Conservation (phyloP, 345 rosid genomes). For the Hibiscus trionum region DNA sequence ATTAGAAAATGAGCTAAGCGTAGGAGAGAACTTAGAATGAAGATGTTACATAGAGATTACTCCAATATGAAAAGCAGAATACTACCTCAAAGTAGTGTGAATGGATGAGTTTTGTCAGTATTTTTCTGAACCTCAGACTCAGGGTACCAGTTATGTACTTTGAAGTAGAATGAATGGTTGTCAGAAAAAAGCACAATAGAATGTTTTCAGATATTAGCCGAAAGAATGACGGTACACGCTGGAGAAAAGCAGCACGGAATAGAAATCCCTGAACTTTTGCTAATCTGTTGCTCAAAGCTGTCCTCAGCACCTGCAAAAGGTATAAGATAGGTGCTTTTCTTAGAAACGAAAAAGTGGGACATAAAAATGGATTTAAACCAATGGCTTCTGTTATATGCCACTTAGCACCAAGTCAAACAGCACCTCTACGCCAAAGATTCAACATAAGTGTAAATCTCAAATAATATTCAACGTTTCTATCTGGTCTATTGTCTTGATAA, state of each 20-base stretch:
- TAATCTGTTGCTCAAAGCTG: constrained; percentile 85
- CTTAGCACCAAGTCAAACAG: neutral
- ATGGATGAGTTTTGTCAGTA: constrained; percentile 87
- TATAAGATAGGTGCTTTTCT: constrained; percentile 1
- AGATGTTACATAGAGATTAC: neutral
- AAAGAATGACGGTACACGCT: constrained; percentile 76
- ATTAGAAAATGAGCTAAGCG: neutral
- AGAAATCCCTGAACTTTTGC: constrained; percentile 99
- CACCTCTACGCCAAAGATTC: constrained; percentile 1
- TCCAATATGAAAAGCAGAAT: neutral
- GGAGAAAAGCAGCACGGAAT: constrained; percentile 92
- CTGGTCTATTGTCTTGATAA: too few species aligned
- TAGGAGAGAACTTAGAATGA: neutral
- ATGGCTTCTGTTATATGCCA: neutral
- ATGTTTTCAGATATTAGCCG: constrained; percentile 86
- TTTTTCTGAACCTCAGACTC: constrained; percentile 82
- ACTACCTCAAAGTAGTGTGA: constrained; percentile 79
- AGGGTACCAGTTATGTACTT: constrained; percentile 82
- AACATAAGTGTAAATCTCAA: neutral
- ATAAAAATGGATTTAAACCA: neutral
- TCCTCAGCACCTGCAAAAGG: constrained; percentile 63
- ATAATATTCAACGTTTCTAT: too few species aligned
- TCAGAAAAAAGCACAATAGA: constrained; percentile 75
- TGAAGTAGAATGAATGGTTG: constrained; percentile 77
- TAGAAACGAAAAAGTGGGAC: neutral